Conservation (phyloP, 2,329 filamentous ascomycete species). For the Claviceps fusiformis region DNA sequence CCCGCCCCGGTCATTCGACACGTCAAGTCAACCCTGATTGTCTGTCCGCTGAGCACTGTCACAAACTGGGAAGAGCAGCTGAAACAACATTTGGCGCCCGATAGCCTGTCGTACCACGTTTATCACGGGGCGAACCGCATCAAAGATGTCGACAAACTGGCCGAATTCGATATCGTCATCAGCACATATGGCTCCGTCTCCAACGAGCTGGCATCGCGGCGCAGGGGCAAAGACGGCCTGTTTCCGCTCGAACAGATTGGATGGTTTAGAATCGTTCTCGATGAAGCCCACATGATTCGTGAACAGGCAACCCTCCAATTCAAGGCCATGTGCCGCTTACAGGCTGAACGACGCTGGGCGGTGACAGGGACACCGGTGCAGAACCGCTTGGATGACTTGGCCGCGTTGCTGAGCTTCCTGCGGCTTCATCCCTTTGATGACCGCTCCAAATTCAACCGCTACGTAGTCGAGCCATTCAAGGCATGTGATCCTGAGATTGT, state of each 20-base stretch:
- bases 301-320: constrained; percentile 72
- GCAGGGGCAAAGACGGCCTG: constrained; percentile 42
- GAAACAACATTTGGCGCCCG: constrained; percentile 58
- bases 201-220: constrained; percentile 57
- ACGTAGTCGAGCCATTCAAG: constrained; percentile 79
- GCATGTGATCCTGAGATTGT: constrained; percentile 72
- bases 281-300: constrained; percentile 90
- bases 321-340: constrained; percentile 67
- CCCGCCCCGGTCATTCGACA: constrained; percentile 48
- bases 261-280: constrained; percentile 87
- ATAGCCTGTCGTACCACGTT: constrained; percentile 57
- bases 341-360: constrained; percentile 78
- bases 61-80: constrained; percentile 94
- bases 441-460: constrained; percentile 57
- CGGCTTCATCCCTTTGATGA: constrained; percentile 77
- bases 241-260: constrained; percentile 65
- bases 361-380: constrained; percentile 96
- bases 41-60: constrained; percentile 82
- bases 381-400: constrained; percentile 82
- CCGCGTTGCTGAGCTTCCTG: constrained; percentile 74
- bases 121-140: constrained; percentile 75
- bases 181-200: constrained; percentile 87
- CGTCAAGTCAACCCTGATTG: constrained; percentile 65
- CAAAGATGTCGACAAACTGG: constrained; percentile 53
- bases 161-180: constrained; percentile 69